phyloP scores from a whole-genome alignment of 257 asterid genomes.

The Solanum bukasovii region DNA sequence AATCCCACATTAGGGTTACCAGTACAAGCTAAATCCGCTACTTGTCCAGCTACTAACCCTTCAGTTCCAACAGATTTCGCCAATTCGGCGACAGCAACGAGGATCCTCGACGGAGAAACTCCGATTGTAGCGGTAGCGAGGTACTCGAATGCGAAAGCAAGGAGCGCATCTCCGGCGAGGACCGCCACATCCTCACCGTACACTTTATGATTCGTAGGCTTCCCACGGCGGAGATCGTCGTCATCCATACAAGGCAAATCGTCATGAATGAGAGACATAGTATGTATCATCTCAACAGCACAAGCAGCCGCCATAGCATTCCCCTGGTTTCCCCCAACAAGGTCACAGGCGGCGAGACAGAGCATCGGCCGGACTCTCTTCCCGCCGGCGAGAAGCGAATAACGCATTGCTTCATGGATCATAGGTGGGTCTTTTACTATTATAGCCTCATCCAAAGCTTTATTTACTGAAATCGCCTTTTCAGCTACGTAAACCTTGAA shows the following conservation, averaged over 20 bases:
- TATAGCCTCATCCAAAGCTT: slow-evolving; percentile 47
- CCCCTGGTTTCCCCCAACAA: slow-evolving; percentile 56
- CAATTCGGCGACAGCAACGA: slow-evolving; percentile 35
- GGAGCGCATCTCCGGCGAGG: slow-evolving; percentile 62
- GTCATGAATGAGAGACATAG: slow-evolving; percentile 66
- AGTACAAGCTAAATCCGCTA: slow-evolving; percentile 43
- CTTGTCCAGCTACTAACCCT: slow-evolving; percentile 84
- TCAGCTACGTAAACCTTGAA: slow-evolving; percentile 40
- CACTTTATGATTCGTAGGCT: slow-evolving; percentile 56
- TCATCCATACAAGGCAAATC: slow-evolving; percentile 78
- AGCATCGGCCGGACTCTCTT: slow-evolving; percentile 69
- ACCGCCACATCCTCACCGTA: slow-evolving; percentile 73
- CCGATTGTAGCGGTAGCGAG: slow-evolving; percentile 14
- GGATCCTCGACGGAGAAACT: slow-evolving; percentile 7
- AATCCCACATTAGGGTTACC: slow-evolving; percentile 33
- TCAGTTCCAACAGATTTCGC: slow-evolving; percentile 58
- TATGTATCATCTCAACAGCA: slow-evolving; percentile 83
- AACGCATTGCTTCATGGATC: slow-evolving; percentile 72
- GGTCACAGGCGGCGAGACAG: slow-evolving; percentile 72
- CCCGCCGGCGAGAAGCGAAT: slow-evolving; percentile 62
- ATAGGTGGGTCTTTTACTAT: slow-evolving; percentile 32
- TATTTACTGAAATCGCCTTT: slow-evolving; percentile 36
- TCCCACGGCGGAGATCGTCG: slow-evolving; percentile 76
- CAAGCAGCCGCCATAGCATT: slow-evolving; percentile 68
- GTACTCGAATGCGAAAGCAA: slow-evolving; percentile 49